Base-by-base conservation (phyloP, 257 asterid genomes). In the Salvia miltiorrhiza region DNA sequence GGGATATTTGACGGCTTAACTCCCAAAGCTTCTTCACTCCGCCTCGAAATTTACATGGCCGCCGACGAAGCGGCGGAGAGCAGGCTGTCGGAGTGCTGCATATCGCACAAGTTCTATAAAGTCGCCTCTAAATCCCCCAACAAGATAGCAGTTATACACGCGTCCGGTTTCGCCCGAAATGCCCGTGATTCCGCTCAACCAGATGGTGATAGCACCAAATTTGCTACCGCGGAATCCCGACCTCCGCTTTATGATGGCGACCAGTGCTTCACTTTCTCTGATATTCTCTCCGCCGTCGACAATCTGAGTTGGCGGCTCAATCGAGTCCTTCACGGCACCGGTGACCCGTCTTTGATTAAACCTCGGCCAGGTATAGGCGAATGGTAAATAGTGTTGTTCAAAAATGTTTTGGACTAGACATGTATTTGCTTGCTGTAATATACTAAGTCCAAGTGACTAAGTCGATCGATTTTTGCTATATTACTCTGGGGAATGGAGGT, bases 121-220 rank as follows among this genome's bases (percentile, higher is more conserved):
- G 86, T 84, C 43, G 98, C 89, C 21, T 69, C 82, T 9, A 80
- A 65, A 32, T 77, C 58, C 14, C 90, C 95, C 20, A 45, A 79
- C 28, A 88, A 84, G 78, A 60, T 86, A 52, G 97, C 95, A 35
- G 91, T 86, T 41, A 78, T 93, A 30, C 97, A 90, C 63, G 95
- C 96, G 90, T 16, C 89, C n/a, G n/a, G n/a, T n/a, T n/a, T n/a
- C n/a, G n/a, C n/a, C 33, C 70, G 72, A 71, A 50, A 75, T 32
- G 75, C 87, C 77, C 76, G 81, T 23, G 79, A 70, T 17, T 30
- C 32, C 73, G 57, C 47, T 47, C 65, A 35, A 11, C 9, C 28
- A 10, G 73, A 35, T 33, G 65, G 33, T 7, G 75, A 55, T 32
- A 43, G 13, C 20, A 30, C 61, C 61, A 70, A 73, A 61, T 67